Percentiles rank a stretch among this genome's conserved stretches.
Evolutionary conservation across 129 eudicot genomes (phyloP).

Genomic region (Flaveria trinervia): DNA sequence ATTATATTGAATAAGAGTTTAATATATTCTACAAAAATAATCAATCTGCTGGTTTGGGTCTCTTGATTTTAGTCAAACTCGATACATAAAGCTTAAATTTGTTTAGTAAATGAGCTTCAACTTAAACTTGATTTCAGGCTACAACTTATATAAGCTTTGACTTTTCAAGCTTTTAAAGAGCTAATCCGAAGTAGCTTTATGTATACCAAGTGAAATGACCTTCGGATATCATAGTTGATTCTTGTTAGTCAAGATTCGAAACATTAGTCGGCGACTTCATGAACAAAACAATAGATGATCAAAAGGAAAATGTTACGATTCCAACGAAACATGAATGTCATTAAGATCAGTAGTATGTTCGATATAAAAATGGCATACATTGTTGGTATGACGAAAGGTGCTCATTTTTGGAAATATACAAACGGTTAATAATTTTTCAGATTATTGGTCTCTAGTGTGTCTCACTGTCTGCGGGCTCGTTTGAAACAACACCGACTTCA

Average conservation of each 20-base stretch:
- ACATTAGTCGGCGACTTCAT: not conserved
- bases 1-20: too few relatives aligned
- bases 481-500: conserved; percentile 35
- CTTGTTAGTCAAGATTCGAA: not conserved
- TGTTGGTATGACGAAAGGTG: not conserved
- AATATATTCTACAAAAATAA: too few relatives aligned
- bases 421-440: not conserved
- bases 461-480: conserved; percentile 13
- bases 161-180: too few relatives aligned
- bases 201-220: not conserved
- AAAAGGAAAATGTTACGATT: not conserved
- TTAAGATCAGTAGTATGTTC: not conserved
- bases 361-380: not conserved
- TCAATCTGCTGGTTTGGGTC: too few relatives aligned
- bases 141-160: too few relatives aligned
- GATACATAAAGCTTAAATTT: too few relatives aligned
- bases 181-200: too few relatives aligned
- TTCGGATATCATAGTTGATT: not conserved
- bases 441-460: conserved; percentile 13
- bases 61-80: too few relatives aligned
- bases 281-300: not conserved
- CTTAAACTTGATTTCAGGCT: too few relatives aligned
- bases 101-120: too few relatives aligned
- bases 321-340: not conserved
- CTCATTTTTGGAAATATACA: not conserved